These are phyloP conservation scores for Ascochyta clinopodiicola DNA, from an alignment of 2,329 filamentous ascomycete species.

Conservation along the genomic window DNA sequence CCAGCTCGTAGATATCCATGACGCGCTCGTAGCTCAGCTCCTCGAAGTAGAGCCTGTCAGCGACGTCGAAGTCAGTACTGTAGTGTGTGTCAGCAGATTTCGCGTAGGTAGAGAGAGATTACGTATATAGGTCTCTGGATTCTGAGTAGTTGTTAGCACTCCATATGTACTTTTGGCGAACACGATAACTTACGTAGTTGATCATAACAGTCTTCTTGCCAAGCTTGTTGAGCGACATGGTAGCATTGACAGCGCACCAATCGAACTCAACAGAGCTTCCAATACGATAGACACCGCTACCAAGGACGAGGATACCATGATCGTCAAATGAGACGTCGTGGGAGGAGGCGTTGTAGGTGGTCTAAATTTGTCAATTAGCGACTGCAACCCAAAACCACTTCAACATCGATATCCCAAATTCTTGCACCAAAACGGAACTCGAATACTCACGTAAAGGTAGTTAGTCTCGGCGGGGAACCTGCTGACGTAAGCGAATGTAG, in stretches of 20 bases:
- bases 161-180: not conserved
- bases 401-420: no score
- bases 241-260: conserved; percentile 95
- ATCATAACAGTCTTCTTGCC: conserved; percentile 99
- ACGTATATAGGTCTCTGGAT: conserved; percentile 70
- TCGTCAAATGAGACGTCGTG: conserved; percentile 96
- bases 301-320: conserved; percentile 86
- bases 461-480: conserved; percentile 73
- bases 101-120: not conserved
- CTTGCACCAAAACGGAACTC: not conserved
- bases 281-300: conserved; percentile 96
- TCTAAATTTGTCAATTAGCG: conserved; percentile 67
- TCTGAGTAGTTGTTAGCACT: conserved; percentile 54
- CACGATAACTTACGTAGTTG: conserved; percentile 64
- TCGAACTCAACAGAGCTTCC: conserved; percentile 98
- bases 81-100: conserved; percentile 41
- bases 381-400: not conserved
- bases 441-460: conserved; percentile 58
- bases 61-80: conserved; percentile 83
- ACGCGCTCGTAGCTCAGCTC: conserved; percentile 96
- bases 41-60: conserved; percentile 94
- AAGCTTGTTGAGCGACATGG: conserved; percentile 80
- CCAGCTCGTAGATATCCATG: conserved; percentile 98
- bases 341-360: conserved; percentile 93
- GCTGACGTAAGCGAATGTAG: not conserved